Conservation (phyloP, 2,329 filamentous ascomycete genomes). For the Piedraia hortae region DNA sequence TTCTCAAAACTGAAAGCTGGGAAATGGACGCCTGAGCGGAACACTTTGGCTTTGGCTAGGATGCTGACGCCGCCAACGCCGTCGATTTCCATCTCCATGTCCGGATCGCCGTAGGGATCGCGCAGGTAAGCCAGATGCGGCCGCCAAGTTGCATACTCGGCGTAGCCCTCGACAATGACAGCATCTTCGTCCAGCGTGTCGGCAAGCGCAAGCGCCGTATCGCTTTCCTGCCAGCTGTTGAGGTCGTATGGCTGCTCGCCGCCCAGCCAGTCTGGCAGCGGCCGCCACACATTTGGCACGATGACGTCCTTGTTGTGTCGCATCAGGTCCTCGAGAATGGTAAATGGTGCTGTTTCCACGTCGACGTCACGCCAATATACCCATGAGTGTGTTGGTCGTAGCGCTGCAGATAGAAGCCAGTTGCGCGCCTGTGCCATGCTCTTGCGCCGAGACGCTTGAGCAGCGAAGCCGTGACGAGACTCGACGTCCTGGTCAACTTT, state of each 20-base stretch:
- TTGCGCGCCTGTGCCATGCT: slow-evolving; percentile 95
- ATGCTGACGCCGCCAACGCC: slow-evolving; percentile 95
- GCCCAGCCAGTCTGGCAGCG: slow-evolving; percentile 94
- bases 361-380: slow-evolving; percentile 98
- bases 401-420: slow-evolving; percentile 78
- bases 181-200: slow-evolving; percentile 93
- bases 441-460: slow-evolving; percentile 78
- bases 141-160: slow-evolving; percentile 94
- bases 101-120: slow-evolving; percentile 87
- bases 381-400: slow-evolving; percentile 91
- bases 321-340: slow-evolving; percentile 93
- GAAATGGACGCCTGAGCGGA: slow-evolving; percentile 85
- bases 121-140: slow-evolving; percentile 89
- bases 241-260: slow-evolving; percentile 95
- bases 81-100: slow-evolving; percentile 99
- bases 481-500: slow-evolving; percentile 95
- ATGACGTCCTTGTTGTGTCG: slow-evolving; percentile 97
- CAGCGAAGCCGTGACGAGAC: slow-evolving; percentile 87
- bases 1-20: slow-evolving; percentile 97
- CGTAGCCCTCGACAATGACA: slow-evolving; percentile 95
- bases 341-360: slow-evolving; percentile 88
- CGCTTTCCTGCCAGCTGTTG: slow-evolving; percentile 98
- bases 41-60: slow-evolving; percentile 81
- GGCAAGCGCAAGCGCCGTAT: slow-evolving; percentile 75
- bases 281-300: slow-evolving; percentile 95